Evolutionary conservation across 2,329 filamentous ascomycete species (phyloP), one percentile per base, ranked within the genome.

Genomic region (Cladophialophora bantiana): DNA sequence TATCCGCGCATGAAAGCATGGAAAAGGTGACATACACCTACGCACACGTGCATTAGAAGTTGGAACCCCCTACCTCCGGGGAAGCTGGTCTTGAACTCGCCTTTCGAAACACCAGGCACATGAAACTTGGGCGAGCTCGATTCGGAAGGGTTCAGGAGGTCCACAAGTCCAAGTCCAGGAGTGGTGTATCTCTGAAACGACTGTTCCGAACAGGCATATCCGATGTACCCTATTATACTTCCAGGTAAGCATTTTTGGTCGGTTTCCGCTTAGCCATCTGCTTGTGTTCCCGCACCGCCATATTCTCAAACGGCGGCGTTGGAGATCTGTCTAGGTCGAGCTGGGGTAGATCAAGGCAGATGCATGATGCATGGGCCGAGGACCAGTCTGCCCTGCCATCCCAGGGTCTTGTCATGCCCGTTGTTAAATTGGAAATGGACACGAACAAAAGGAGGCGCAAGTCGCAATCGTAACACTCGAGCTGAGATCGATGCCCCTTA

Each of bases 101-200:
- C 45, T 50, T 10, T 50, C 45, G 45, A 50, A 50, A 50, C 45
- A 26, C 13, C 45, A 13, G 18, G 45, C 45, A 50, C 45, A 50
- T 50, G 45, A 50, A 50, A 50, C 45, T 10, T 26, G 45, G 18
- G 7, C 20, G 20, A 50, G 18, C 20, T 31, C 18, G 45, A 50
- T 50, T 50, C 26, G 9, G 45, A 26, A 50, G 12, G 45, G 3
- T 10, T 50, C 45, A 50, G 45, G 45, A 50, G 45, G 26, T 26
- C 45, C 45, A 18, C 45, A 12, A 50, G 9, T 50, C 45, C 20
- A 18, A 26, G 26, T 50, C 45, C 26, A 2, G 26, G 26, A 26
- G 26, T 50, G 45, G 45, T 50, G 18, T 50, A 7, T 50, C 45
- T 50, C 45, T 50, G 45, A 50, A 50, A 50, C 45, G 7, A 50